Percentiles rank a stretch among this genome's conserved stretches.
Conservation (phyloP, 2,329 filamentous ascomycete species). For the Pseudogymnoascus sp. region DNA sequence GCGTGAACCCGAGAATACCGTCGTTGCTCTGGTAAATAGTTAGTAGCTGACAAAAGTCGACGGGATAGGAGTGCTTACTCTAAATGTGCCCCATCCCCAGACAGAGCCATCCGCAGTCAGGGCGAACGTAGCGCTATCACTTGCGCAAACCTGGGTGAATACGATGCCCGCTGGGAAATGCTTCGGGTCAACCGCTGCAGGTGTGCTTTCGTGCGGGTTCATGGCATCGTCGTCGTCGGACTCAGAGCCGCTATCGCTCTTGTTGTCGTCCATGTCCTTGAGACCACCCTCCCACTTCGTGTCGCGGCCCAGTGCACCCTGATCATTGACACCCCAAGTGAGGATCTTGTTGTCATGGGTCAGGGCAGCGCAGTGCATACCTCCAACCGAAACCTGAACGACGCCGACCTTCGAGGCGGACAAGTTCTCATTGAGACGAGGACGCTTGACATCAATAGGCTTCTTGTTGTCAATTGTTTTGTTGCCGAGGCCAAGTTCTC, state of each 20-base stretch:
- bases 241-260: slow-evolving; percentile 40
- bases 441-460: slow-evolving; percentile 66
- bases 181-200: slow-evolving; percentile 50
- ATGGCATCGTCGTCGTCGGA: slow-evolving; percentile 48
- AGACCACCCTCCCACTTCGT: slow-evolving; percentile 61
- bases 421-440: slow-evolving; percentile 59
- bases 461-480: slow-evolving; percentile 52
- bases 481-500: slow-evolving; percentile 73
- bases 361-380: slow-evolving; percentile 73
- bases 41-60: slow-evolving; percentile 14
- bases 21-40: slow-evolving; percentile 46
- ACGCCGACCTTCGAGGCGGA: slow-evolving; percentile 52
- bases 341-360: slow-evolving; percentile 75
- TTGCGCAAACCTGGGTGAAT: slow-evolving; percentile 61
- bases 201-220: slow-evolving; percentile 66
- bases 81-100: slow-evolving; percentile 80
- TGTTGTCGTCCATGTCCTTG: slow-evolving; percentile 43
- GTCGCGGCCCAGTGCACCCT: slow-evolving; percentile 70
- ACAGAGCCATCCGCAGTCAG: slow-evolving; percentile 68
- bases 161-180: slow-evolving; percentile 53
- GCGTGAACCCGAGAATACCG: slow-evolving; percentile 50
- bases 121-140: slow-evolving; percentile 68
- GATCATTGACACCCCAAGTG: slow-evolving; percentile 84
- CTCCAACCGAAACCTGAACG: slow-evolving; percentile 69
- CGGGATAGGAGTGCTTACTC: slow-evolving; percentile 38